Evolutionary conservation across 2,329 filamentous ascomycete species (phyloP), one percentile per base, ranked within the genome.

Genomic region (Mycosphaerelloides madeirae): DNA sequence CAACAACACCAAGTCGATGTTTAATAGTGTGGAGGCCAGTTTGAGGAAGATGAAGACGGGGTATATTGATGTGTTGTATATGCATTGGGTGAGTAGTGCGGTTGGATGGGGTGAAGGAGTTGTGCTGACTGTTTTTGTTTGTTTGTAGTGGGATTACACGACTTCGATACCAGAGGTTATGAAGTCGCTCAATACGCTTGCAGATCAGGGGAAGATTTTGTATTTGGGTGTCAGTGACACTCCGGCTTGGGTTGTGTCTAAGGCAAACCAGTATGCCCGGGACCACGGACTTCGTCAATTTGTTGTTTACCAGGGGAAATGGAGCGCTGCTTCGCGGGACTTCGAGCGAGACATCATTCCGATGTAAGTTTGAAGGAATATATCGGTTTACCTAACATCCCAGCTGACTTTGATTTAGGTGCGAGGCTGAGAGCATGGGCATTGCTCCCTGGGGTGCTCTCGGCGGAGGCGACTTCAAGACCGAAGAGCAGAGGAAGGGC

Each of bases 221-320:
- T 85, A 85, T 52, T 69, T 87, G 0, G 83, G 43, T 28, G 72
- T 85, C 61, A 80, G 75, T 33, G 82, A 87, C 54, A 80, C 79
- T 0, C 84, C 83, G 0, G 83, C 84, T 7, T 87, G 83, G 82
- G 65, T 60, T 1, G 49, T 52, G 8, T 41, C 38, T 15, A 49
- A 52, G 3, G 53, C 49, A 9, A 55, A 54, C 20, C 29, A 37
- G 63, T 67, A 87, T 58, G 86, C 86, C 4, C 76, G 81, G 32
- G 75, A 79, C 50, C 78, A 87, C 51, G 83, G 81, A 12, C 72
- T 87, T 19, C 78, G 80, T 1, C 81, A 77, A 31, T 89, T 89
- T 67, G 76, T 71, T 29, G 77, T 86, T 22, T 86, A 85, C 63
- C 81, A 84, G 64, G 83, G 83, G 8, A 68, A 67, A 9, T 87